Base-by-base conservation (phyloP, 192 early-diverging fungal genomes). In the Geranomyces michiganensis region DNA sequence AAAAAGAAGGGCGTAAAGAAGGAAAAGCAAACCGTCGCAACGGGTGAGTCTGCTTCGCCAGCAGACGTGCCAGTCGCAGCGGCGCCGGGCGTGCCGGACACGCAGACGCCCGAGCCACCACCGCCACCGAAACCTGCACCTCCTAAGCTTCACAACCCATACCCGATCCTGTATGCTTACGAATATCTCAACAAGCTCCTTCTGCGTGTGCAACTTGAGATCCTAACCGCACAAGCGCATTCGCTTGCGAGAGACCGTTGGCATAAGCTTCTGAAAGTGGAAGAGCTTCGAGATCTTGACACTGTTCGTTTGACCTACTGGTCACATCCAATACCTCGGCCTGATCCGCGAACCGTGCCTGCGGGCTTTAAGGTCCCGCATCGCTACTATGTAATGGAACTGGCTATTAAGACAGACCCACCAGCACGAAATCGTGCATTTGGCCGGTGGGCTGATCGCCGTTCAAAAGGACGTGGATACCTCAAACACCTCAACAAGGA, bases 341-440 rank as follows among this genome's bases (percentile, higher is more conserved):
- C 70, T 26, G 70, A 72, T 55, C 70, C 70, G 14, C 41, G 44
- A 31, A 64, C 70, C 27, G 70, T 72, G 5, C 70, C 70, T 9
- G 70, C 70, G 15, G 70, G 70, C 6, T 72, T 32, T 67, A 4
- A 36, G 36, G 32, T 53, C n/a, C 70, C 70, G 32, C 43, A 53
- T 47, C 41, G 41, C 1, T 36, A 49, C 29, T 27, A 46, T 19
- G 70, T 72, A 13, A n/a, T 72, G 62, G 70, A 72, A 64, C 9
- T 72, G 14, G 41, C 44, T 9, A 51, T 64, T 5, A 64, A 72
- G 47, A 36, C 24, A 15, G 47, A 49, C n/a, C 22, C 27, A 22
- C 58, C 68, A 22, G 17, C 19, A 21, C 17, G 12, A 17, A 62
- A 61, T 32, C 41, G 24, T 2, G 41, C 43, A 0, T 70, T 70